Evolutionary conservation across 225 moss, liverwort and hornwort species (phyloP).

Genomic region (Rhytidiadelphus loreus): DNA sequence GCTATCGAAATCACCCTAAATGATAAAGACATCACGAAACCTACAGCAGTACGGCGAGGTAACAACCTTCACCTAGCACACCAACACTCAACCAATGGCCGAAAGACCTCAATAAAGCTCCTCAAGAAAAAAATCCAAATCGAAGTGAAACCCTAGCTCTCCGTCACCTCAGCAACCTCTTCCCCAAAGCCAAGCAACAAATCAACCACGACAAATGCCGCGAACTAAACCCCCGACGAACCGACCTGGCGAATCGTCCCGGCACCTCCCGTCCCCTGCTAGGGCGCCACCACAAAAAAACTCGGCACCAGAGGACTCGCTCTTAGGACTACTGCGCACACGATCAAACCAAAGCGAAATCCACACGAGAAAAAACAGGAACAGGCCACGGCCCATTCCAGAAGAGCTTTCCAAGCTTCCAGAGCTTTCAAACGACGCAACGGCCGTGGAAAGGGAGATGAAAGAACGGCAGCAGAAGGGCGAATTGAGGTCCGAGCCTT

Average conservation of each 20-base stretch:
- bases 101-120: background rate
- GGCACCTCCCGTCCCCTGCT: background rate
- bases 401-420: background rate
- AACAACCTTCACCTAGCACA: background rate
- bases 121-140: background rate
- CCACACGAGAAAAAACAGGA: background rate
- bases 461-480: background rate
- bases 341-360: background rate
- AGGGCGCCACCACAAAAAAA: background rate
- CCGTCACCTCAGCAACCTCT: background rate
- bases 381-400: slow-evolving; percentile 26
- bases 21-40: background rate
- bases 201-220: background rate
- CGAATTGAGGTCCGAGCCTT: background rate
- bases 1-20: background rate
- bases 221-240: slow-evolving; percentile 24
- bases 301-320: background rate
- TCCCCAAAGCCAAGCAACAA: background rate
- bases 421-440: background rate
- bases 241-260: slow-evolving; percentile 10
- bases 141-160: slow-evolving; percentile 1
- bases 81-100: slow-evolving; percentile 1
- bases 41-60: slow-evolving; percentile 4
- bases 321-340: background rate
- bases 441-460: background rate